Evolutionary conservation across 2,329 filamentous ascomycete species (phyloP), one percentile per base, ranked within the genome.

Genomic region (Penicillium polonicum): DNA sequence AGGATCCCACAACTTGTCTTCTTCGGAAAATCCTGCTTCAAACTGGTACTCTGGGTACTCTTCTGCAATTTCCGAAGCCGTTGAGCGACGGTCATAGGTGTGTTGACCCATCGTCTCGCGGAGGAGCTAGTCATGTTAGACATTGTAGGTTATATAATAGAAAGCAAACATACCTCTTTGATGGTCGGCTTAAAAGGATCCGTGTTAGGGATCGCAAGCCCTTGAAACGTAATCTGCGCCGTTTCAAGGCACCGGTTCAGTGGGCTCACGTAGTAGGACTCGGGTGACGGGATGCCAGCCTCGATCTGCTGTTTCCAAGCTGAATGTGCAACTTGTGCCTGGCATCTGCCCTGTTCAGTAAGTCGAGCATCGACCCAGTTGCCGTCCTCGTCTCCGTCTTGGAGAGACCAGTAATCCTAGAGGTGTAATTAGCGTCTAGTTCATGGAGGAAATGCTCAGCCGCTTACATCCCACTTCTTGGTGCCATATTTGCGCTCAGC

Each of bases 31-130:
- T 0, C 77, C 79, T 4, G 70, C 64, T 64, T 87, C 84, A 61
- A 87, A 78, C 0, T 51, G 69, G 68, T 79, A 85, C 2, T 62
- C 62, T 0, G 84, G 83, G 63, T 82, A 85, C 46, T 76, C 74
- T 1, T 67, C 39, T 13, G 70, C 66, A 57, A 87, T 85, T 44
- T 72, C 76, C 0, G 79, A 74, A 57, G 75, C 78, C 59, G 71
- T 75, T 39, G 79, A 82, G 10, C 85, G 78, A 15, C 80, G 78
- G 70, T 87, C 83, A 68, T 85, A 88, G 0, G 85, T 87, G 68
- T 87, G 85, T 29, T 83, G 78, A 19, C 83, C 83, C 52, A 86
- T 78, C 0, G 81, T 81, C 71, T 88, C 85, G 13, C 85, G 77
- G 39, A 87, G 75, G 38, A 82, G 71, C 75, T 77, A 52, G 5